Percentiles rank a stretch among this genome's conserved stretches.
These are phyloP conservation scores for Phytophthora fragariaefolia DNA, from an alignment of 352 stramenopile genomes.

Conservation along the genomic window DNA sequence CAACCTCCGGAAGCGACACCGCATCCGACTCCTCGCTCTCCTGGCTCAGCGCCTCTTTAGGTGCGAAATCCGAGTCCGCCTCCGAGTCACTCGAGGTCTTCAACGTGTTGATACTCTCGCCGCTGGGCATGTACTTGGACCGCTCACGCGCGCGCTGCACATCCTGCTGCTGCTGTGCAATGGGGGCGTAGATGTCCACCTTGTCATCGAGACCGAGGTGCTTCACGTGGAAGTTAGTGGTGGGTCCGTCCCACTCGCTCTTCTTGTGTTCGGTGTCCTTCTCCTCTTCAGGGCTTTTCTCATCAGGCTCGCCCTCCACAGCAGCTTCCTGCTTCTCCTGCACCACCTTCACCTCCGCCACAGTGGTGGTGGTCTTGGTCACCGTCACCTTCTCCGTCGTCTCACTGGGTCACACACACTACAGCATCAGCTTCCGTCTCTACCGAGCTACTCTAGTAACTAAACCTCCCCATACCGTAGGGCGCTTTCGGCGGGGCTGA, in stretches of 20 bases:
- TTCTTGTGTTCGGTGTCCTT: slow-evolving; percentile 25
- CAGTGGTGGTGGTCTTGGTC: slow-evolving; percentile 11
- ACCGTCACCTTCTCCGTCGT: slow-evolving; percentile 18
- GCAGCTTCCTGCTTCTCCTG: slow-evolving; percentile 9
- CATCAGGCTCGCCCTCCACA: slow-evolving; percentile 12
- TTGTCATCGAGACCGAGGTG: slow-evolving; percentile 78
- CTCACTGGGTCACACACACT: slow-evolving; percentile 25
- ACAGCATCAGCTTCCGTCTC: slow-evolving; percentile 8
- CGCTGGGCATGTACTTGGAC: slow-evolving; percentile 52
- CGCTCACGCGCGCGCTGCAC: slow-evolving; percentile 68
- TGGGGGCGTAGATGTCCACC: slow-evolving; percentile 81
- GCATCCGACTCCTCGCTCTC: slow-evolving; percentile 54
- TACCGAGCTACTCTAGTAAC: not conserved
- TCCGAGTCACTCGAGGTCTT: slow-evolving; percentile 61
- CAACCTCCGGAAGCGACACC: slow-evolving; percentile 52
- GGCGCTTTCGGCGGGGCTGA: slow-evolving; percentile 9
- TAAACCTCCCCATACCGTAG: no score
- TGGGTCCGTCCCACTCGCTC: slow-evolving; percentile 54
- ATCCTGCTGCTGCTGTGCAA: slow-evolving; percentile 70
- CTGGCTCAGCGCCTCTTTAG: slow-evolving; percentile 34
- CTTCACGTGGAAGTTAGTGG: slow-evolving; percentile 83
- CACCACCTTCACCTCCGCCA: slow-evolving; percentile 18
- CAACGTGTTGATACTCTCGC: slow-evolving; percentile 32
- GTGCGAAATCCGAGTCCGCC: slow-evolving; percentile 67
- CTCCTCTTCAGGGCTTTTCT: slow-evolving; percentile 18